Evolutionary conservation across 1,284 basidiomycete genomes (phyloP), one percentile per base, ranked within the genome.

Genomic region (Malassezia caprae): DNA sequence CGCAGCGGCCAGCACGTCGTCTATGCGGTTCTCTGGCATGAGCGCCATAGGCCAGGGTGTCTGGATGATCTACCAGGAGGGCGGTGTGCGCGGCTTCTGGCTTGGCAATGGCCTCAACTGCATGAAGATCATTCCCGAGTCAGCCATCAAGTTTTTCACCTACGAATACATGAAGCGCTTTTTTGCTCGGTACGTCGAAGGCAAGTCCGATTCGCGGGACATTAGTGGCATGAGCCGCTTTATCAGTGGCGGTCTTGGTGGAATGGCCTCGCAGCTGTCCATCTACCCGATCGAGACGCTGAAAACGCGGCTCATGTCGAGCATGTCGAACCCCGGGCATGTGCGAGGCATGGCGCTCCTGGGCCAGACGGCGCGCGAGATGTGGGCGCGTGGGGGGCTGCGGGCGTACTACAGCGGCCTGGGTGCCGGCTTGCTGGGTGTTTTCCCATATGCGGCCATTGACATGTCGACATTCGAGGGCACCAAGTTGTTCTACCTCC

Each of bases 151-250:
- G 77, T 99, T 99, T 78, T 84, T 94, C 65, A 78, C 87, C 7
- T 98, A 96, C 76, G 94, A 98, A 77, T 87, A 88, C 60, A 84
- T 87, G 82, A 98, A 98, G 84, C 85, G 86, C 10, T 81, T 89
- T 57, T 91, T 98, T 75, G 94, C 93, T 5, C 81, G 83, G 70
- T 87, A 96, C 76, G 86, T 84, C 79, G 93, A 96, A 76, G 77
- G 83, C 51, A 91, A 96, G 2, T 85, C 88, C 6, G 91, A 98
- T 72, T 78, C 85, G 13, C 80, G 88, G 35, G 84, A 96, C 48
- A 90, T 98, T 63, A 90, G 88, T 62, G 90, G 90, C 4, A 80
- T 82, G 27, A 91, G 88, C 72, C 83, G 94, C 13, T 99, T 99
- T 78, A 76, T 99, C 49, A 87, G 90, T 13, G 94, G 94, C 49